Percentiles rank a stretch among this genome's conserved stretches.
Conservation (phyloP, 805 yeast species). For the Hanseniaspora singularis region DNA sequence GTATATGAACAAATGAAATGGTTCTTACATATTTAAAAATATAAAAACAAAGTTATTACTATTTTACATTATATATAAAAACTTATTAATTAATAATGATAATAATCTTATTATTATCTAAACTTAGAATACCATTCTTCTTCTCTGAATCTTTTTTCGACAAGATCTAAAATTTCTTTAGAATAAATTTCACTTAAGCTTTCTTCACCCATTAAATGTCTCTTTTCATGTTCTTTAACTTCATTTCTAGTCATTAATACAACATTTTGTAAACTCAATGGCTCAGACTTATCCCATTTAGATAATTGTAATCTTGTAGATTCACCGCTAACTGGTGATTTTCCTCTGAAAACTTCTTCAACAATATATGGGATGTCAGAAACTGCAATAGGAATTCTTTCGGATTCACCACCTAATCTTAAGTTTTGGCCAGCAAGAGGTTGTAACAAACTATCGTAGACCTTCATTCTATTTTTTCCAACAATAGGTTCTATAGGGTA, state of each 20-base stretch:
- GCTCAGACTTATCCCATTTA: slow-evolving; percentile 66
- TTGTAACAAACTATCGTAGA: slow-evolving; percentile 73
- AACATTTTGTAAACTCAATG: slow-evolving; percentile 60
- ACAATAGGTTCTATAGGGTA: slow-evolving; percentile 86
- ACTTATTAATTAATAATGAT: background rate
- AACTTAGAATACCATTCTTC: slow-evolving; percentile 62
- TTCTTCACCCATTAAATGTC: slow-evolving; percentile 61
- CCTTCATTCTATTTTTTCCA: slow-evolving; percentile 74
- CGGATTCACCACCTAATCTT: slow-evolving; percentile 60
- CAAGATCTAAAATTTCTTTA: slow-evolving; percentile 42
- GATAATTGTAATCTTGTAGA: slow-evolving; percentile 71
- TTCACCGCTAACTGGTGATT: slow-evolving; percentile 73
- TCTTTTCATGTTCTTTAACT: slow-evolving; percentile 64
- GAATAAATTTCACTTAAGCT: slow-evolving; percentile 51
- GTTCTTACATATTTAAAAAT: slow-evolving; percentile 45
- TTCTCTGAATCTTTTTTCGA: slow-evolving; percentile 55
- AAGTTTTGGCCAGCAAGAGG: slow-evolving; percentile 78
- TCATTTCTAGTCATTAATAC: slow-evolving; percentile 85
- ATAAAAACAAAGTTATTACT: background rate
- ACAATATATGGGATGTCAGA: slow-evolving; percentile 69
- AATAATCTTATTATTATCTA: slow-evolving; percentile 22
- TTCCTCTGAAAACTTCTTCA: slow-evolving; percentile 88
- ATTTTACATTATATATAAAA: background rate
- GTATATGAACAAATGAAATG: slow-evolving; percentile 82
- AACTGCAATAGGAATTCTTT: slow-evolving; percentile 60